These are phyloP conservation scores for Debaryomyces coudertii DNA, from an alignment of 1,139 yeast genomes.

Conservation along the genomic window DNA sequence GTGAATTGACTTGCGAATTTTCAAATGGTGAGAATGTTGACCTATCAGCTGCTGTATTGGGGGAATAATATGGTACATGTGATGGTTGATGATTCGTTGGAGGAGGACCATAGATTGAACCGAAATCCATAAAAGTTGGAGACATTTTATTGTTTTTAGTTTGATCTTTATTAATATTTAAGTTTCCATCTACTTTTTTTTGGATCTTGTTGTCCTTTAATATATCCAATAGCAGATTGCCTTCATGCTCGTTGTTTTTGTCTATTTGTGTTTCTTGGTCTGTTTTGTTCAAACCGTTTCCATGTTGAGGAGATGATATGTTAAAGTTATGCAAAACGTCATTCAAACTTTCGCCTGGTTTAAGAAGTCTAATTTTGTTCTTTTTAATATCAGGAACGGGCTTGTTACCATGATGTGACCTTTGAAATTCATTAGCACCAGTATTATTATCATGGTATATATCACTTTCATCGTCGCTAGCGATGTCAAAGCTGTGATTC, in stretches of 20 bases:
- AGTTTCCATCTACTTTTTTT: not conserved
- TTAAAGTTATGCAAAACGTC: constrained; percentile 13
- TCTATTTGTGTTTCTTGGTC: not conserved
- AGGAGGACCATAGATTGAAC: constrained; percentile 3
- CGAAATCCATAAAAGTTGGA: not conserved
- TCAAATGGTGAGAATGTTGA: constrained; percentile 1
- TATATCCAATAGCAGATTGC: constrained; percentile 21
- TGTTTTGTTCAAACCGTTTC: not conserved
- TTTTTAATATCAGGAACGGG: constrained; percentile 17
- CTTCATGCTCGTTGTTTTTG: constrained; percentile 2
- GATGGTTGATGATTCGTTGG: not conserved
- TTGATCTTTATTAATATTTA: not conserved
- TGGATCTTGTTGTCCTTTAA: constrained; percentile 19
- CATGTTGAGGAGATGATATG: not conserved
- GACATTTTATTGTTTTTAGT: constrained; percentile 5
- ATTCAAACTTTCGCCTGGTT: constrained; percentile 33
- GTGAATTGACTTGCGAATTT: not conserved
- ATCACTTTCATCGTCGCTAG: constrained; percentile 26
- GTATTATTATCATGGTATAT: not conserved
- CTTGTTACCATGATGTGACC: not conserved
- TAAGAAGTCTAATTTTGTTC: constrained; percentile 29
- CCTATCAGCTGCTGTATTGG: not conserved
- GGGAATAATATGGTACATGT: not conserved
- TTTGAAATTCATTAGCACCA: not conserved
- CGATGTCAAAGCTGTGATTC: constrained; percentile 33